Percentiles rank a stretch among this genome's conserved stretches.
Evolutionary conservation across 768 basidiomycete species (phyloP).

Genomic region (Rhizopogon vulgaris): DNA sequence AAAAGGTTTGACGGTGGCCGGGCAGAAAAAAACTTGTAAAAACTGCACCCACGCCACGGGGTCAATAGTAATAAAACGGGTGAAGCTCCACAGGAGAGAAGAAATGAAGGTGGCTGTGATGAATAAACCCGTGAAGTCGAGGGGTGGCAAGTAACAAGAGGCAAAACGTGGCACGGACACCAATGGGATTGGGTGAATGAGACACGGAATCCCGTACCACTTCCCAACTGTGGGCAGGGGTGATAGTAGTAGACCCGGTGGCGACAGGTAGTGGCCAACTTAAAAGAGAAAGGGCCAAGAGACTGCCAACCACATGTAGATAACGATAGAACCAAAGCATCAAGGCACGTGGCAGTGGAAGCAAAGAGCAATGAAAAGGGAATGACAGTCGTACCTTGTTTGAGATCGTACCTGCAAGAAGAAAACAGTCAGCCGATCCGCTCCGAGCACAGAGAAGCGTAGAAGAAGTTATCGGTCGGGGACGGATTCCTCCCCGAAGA

Average conservation of each 20-base stretch:
- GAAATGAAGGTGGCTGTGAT: too few relatives aligned
- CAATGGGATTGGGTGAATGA: not conserved
- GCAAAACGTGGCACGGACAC: too few relatives aligned
- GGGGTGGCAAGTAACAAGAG: not conserved
- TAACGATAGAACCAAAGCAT: constrained; percentile 6
- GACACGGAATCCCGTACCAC: not conserved
- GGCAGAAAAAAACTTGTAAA: not conserved
- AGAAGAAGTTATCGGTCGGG: not conserved
- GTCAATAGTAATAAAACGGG: too few relatives aligned
- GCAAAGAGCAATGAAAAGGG: constrained; percentile 2
- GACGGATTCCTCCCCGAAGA: not conserved
- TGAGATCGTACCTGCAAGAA: constrained; percentile 80
- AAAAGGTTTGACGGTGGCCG: not conserved
- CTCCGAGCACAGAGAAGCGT: not conserved
- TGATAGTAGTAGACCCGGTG: not conserved
- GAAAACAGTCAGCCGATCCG: constrained; percentile 1
- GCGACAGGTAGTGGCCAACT: not conserved
- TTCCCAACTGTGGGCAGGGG: not conserved
- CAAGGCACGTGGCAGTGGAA: not conserved
- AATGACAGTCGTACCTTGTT: constrained; percentile 56
- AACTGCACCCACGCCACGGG: too few relatives aligned
- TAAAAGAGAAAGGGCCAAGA: constrained; percentile 9
- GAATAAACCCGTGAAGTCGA: constrained; percentile 1
- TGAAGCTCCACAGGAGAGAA: too few relatives aligned
- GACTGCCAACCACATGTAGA: not conserved